Conservation (phyloP, 108 stramenopile genomes). For the Cyclotella sp. region DNA sequence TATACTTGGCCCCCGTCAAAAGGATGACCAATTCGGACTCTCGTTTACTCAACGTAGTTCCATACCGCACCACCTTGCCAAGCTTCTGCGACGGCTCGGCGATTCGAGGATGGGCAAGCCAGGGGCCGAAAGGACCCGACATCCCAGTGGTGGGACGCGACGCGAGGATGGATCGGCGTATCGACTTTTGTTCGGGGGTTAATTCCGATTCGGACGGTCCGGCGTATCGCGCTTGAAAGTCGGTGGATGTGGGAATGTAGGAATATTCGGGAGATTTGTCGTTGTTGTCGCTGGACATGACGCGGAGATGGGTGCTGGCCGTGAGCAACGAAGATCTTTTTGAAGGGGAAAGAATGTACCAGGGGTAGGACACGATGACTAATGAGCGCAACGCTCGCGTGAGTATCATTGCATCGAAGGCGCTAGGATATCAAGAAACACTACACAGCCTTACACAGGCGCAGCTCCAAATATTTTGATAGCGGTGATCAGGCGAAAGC, state of each 20-base stretch:
- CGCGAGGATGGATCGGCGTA: conserved; percentile 65
- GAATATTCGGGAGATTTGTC: conserved; percentile 8
- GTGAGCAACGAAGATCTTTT: neutral
- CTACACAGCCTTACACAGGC: too few relatives aligned
- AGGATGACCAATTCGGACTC: conserved; percentile 85
- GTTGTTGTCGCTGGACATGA: conserved; percentile 10
- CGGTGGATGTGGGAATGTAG: conserved; percentile 38
- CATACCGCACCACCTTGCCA: conserved; percentile 74
- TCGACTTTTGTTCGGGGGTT: conserved; percentile 60
- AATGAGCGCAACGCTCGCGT: neutral
- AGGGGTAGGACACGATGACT: neutral
- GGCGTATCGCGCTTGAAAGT: conserved; percentile 63
- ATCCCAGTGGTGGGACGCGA: conserved; percentile 78
- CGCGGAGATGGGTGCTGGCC: neutral
- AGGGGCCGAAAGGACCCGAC: conserved; percentile 78
- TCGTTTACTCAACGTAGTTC: conserved; percentile 58
- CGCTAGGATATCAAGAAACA: too few relatives aligned
- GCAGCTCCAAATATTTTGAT: too few relatives aligned
- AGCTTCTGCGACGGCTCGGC: conserved; percentile 69
- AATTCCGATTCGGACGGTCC: conserved; percentile 64
- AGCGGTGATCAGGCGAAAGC: too few relatives aligned
- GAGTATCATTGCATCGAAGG: neutral
- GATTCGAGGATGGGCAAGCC: conserved; percentile 73
- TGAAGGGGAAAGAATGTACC: neutral
- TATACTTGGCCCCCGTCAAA: conserved; percentile 73